Evolutionary conservation across 2,329 filamentous ascomycete species (phyloP).

Genomic region (Corynespora cassiicola): DNA sequence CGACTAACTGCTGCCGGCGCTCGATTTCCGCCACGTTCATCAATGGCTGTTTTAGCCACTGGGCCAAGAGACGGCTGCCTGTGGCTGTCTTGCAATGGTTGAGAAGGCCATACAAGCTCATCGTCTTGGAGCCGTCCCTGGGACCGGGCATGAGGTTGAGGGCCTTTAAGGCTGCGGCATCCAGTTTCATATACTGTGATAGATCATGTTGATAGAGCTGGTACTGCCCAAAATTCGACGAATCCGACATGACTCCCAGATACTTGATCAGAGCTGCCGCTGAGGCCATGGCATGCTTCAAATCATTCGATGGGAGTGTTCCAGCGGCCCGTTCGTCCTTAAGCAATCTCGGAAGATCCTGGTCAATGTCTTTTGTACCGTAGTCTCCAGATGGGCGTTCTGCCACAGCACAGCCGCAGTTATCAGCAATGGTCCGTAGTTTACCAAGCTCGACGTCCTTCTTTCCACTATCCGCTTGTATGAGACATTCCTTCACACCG

Average conservation of each 20-base stretch:
- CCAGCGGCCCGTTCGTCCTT: conserved; percentile 83
- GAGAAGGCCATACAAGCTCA: conserved; percentile 92
- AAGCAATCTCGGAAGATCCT: conserved; percentile 85
- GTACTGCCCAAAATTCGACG: conserved; percentile 96
- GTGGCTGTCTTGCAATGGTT: conserved; percentile 98
- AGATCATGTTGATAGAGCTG: conserved; percentile 97
- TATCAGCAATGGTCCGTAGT: conserved; percentile 86
- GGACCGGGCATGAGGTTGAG: conserved; percentile 97
- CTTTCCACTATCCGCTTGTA: conserved; percentile 78
- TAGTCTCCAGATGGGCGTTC: conserved; percentile 82
- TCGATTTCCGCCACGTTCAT: conserved; percentile 92
- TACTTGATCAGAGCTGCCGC: conserved; percentile 95
- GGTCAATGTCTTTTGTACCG: conserved; percentile 89
- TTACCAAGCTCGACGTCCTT: conserved; percentile 91
- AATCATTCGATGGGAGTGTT: conserved; percentile 84
- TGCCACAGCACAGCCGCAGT: conserved; percentile 87
- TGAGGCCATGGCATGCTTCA: conserved; percentile 95
- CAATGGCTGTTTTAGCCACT: conserved; percentile 97
- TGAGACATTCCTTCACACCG: conserved; percentile 89
- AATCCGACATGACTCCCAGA: conserved; percentile 85
- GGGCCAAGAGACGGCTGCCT: conserved; percentile 85
- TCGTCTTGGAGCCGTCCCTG: conserved; percentile 92
- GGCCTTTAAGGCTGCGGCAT: conserved; percentile 90
- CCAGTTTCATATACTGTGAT: conserved; percentile 97
- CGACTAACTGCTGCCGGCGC: conserved; percentile 89